These are phyloP conservation scores for Anaeramoeba ignava DNA, from an alignment of 78 protist species.

Conservation along the genomic window DNA sequence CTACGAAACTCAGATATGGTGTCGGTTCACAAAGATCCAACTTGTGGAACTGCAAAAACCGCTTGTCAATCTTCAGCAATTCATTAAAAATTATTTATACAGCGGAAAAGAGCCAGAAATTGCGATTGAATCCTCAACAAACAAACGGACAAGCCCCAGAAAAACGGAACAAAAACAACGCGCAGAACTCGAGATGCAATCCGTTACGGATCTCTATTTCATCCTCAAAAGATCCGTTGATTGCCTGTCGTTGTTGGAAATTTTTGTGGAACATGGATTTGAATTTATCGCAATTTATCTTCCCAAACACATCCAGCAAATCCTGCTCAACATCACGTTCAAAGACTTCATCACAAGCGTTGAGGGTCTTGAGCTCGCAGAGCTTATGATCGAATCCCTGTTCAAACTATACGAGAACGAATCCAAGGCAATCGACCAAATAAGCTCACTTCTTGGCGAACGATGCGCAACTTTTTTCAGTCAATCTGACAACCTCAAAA, in stretches of 20 bases:
- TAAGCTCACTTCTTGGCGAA: neutral
- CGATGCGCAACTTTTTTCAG: neutral
- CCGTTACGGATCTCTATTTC: neutral
- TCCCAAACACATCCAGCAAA: neutral
- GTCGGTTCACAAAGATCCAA: neutral
- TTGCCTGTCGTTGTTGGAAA: neutral
- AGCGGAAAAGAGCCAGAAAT: neutral
- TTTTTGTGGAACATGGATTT: neutral
- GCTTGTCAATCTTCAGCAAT: neutral
- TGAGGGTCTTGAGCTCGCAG: neutral
- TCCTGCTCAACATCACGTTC: neutral
- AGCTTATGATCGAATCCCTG: neutral
- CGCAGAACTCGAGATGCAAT: neutral
- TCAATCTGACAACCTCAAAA: neutral
- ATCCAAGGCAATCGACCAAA: neutral
- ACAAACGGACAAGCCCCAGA: neutral
- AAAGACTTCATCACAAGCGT: neutral
- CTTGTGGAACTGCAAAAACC: neutral
- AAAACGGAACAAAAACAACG: neutral
- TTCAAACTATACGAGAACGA: neutral
- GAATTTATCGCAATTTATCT: neutral
- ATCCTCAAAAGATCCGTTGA: neutral
- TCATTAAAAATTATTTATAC: neutral
- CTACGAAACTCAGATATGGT: neutral
- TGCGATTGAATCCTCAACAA: neutral